phyloP scores from a whole-genome alignment of 331 rosid genomes.

The Ulmus americana region DNA sequence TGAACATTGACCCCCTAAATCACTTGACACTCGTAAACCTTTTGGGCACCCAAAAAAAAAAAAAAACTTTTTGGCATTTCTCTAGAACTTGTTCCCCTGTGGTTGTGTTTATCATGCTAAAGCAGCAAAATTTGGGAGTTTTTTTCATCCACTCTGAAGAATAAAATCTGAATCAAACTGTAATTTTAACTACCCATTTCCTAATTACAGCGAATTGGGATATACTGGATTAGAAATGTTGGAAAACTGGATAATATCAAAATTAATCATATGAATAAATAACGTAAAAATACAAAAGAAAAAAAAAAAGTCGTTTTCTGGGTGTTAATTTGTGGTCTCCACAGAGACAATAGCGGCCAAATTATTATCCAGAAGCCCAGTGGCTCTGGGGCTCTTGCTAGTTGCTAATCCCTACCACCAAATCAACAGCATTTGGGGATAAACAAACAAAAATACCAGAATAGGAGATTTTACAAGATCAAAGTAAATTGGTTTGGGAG shows the following conservation, averaged over 20 bases:
- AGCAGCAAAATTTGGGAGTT: background rate
- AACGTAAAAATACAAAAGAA: background rate
- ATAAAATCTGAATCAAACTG: slow-evolving; percentile 11
- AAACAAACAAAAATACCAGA: background rate
- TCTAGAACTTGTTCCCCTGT: slow-evolving; percentile 18
- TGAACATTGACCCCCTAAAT: slow-evolving; percentile 8
- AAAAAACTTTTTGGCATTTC: slow-evolving; percentile 51
- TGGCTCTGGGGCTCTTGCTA: slow-evolving; percentile 25
- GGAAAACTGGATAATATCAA: background rate
- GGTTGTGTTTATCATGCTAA: background rate
- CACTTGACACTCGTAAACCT: slow-evolving; percentile 2
- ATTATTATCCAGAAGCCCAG: slow-evolving; percentile 30
- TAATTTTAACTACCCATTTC: slow-evolving; percentile 1
- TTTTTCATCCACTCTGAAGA: background rate
- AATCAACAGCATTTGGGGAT: background rate
- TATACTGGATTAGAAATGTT: slow-evolving; percentile 7
- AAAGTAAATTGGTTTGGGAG: background rate
- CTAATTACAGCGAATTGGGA: too few species aligned
- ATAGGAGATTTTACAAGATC: slow-evolving; percentile 2
- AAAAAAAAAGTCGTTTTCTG: slow-evolving; percentile 5
- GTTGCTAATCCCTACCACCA: slow-evolving; percentile 13
- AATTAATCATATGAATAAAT: background rate
- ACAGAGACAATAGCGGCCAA: slow-evolving; percentile 25
- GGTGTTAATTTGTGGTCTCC: slow-evolving; percentile 24
- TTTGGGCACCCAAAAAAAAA: background rate